Evolutionary conservation across 2,329 filamentous ascomycete genomes (phyloP).

Genomic region (Emmonsia crescens): DNA sequence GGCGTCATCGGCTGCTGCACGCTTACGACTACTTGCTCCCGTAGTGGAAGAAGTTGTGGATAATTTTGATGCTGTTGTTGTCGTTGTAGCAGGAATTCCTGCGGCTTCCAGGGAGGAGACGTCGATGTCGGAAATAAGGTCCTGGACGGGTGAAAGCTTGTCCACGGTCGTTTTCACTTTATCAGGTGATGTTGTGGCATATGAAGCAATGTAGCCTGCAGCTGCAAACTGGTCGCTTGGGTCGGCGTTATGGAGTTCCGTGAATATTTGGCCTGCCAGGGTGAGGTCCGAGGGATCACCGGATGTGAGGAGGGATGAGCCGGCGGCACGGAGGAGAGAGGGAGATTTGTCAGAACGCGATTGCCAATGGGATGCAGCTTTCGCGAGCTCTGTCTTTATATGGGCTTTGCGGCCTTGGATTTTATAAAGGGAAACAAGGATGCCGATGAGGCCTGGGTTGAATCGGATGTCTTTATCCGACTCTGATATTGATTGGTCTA

Average conservation of each 20-base stretch:
- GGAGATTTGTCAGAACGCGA: slow-evolving; percentile 47
- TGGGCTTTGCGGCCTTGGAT: slow-evolving; percentile 61
- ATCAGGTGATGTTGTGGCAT: slow-evolving; percentile 44
- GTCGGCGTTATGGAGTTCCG: slow-evolving; percentile 56
- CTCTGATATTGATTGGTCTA: slow-evolving; percentile 51
- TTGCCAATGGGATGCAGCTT: slow-evolving; percentile 73
- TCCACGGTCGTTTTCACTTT: slow-evolving; percentile 28
- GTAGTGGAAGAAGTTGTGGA: slow-evolving; percentile 22
- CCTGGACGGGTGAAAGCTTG: slow-evolving; percentile 29
- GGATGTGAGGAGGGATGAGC: slow-evolving; percentile 70
- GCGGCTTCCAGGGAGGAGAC: slow-evolving; percentile 34
- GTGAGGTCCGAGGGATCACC: slow-evolving; percentile 56
- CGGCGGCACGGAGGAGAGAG: slow-evolving; percentile 70
- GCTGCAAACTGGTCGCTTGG: slow-evolving; percentile 55
- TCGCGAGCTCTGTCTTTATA: slow-evolving; percentile 62
- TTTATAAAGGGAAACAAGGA: slow-evolving; percentile 69
- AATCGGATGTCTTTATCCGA: slow-evolving; percentile 61
- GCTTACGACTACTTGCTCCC: slow-evolving; percentile 26
- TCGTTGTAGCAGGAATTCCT: slow-evolving; percentile 30
- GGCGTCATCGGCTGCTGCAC: slow-evolving; percentile 20
- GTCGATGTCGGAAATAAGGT: slow-evolving; percentile 35
- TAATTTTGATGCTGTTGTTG: slow-evolving; percentile 20
- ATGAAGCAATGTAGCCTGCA: slow-evolving; percentile 77
- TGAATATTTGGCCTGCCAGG: slow-evolving; percentile 69
- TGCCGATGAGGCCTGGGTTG: slow-evolving; percentile 72